Percentiles rank a stretch among this genome's conserved stretches.
These are phyloP conservation scores for Pelargonium citronellum DNA, from an alignment of 441 rosid species.

Conservation along the genomic window DNA sequence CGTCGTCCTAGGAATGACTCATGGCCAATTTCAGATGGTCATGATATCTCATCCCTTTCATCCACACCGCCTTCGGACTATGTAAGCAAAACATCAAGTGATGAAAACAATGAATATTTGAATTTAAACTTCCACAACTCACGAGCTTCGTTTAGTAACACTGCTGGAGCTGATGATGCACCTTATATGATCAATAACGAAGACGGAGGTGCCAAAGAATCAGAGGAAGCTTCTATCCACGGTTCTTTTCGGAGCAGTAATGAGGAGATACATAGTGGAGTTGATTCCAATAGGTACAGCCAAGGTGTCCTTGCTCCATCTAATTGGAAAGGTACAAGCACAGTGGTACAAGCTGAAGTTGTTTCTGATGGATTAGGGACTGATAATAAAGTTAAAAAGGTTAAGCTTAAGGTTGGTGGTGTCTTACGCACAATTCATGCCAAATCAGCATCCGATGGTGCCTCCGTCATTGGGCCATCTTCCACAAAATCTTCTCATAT, in stretches of 20 bases:
- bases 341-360: constrained; percentile 17
- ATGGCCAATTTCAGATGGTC: constrained; percentile 36
- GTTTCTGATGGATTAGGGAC: constrained; percentile 31
- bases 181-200: constrained; percentile 40
- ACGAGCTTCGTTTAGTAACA: constrained; percentile 26
- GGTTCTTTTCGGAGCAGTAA: constrained; percentile 57
- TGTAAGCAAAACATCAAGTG: constrained; percentile 33
- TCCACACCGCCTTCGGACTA: constrained; percentile 61
- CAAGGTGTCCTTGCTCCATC: constrained; percentile 42
- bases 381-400: constrained; percentile 53
- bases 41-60: constrained; percentile 52
- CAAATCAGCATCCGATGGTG: constrained; percentile 28
- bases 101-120: constrained; percentile 18
- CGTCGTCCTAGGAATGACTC: constrained; percentile 72
- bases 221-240: constrained; percentile 65
- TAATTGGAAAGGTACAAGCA: constrained; percentile 27
- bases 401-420: constrained; percentile 80
- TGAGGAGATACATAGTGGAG: constrained; percentile 44
- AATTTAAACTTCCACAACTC: constrained; percentile 16
- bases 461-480: constrained; percentile 17
- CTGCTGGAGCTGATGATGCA: constrained; percentile 22
- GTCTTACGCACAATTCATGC: constrained; percentile 56
- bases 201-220: constrained; percentile 53
- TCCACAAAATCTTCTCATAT: constrained; percentile 22
- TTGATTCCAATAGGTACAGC: constrained; percentile 42